These are phyloP conservation scores for Suhomyces prunicola DNA, from an alignment of 805 yeast species.

Conservation along the genomic window DNA sequence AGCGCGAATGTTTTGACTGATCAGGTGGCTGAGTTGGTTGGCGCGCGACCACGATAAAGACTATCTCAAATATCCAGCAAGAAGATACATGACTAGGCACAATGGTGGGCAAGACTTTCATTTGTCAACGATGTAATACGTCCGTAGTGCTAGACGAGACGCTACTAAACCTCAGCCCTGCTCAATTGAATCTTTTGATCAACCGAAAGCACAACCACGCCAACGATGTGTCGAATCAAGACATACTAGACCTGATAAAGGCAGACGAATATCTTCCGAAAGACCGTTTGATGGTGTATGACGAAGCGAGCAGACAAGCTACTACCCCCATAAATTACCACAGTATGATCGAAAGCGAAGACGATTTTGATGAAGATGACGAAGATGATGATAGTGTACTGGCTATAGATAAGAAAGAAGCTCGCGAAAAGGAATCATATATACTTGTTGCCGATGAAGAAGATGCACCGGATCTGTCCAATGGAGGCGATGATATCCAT, in stretches of 20 bases:
- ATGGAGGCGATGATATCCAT: conserved; percentile 8
- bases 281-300: conserved; percentile 36
- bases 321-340: conserved; percentile 20
- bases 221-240: conserved; percentile 10
- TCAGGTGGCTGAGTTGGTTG: neutral
- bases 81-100: neutral
- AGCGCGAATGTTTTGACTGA: neutral
- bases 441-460: conserved; percentile 9
- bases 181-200: conserved; percentile 54
- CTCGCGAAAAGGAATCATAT: conserved; percentile 11
- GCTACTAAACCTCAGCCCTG: conserved; percentile 46
- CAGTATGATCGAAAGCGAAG: conserved; percentile 32
- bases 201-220: conserved; percentile 23
- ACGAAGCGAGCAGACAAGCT: conserved; percentile 24
- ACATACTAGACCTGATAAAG: conserved; percentile 19
- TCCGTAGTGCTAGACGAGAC: conserved; percentile 58
- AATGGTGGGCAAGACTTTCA: conserved; percentile 13
- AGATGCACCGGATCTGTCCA: conserved; percentile 1
- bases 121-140: conserved; percentile 62
- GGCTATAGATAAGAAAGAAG: conserved; percentile 16
- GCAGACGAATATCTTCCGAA: conserved; percentile 36
- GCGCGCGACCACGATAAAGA: neutral
- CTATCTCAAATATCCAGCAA: neutral
- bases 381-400: conserved; percentile 14
- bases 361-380: conserved; percentile 18